phyloP scores from a whole-genome alignment of 2,329 filamentous ascomycete genomes.

The Colletotrichum truncatum region DNA sequence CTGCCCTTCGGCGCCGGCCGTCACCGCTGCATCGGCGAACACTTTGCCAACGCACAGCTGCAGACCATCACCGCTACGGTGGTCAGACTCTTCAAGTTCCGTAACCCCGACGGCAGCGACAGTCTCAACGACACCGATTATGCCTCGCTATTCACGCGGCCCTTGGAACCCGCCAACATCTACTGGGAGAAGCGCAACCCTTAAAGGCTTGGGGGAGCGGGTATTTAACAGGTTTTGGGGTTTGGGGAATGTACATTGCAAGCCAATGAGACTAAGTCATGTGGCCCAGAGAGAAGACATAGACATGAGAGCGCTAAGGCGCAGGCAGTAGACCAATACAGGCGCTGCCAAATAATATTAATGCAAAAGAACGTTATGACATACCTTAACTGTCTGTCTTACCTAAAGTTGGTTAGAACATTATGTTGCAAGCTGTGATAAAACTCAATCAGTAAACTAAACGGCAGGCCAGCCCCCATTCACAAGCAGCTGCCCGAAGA shows the following conservation, averaged over 20 bases:
- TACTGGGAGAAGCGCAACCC: conserved; percentile 76
- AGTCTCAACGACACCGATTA: conserved; percentile 76
- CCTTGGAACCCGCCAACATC: conserved; percentile 75
- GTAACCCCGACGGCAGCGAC: conserved; percentile 76
- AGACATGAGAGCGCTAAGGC: conserved; percentile 25
- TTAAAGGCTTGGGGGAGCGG: background rate
- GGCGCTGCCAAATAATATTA: conserved; percentile 23
- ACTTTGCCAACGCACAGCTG: conserved; percentile 93
- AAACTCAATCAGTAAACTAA: background rate
- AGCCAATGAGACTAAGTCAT: conserved; percentile 20
- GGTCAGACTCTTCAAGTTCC: conserved; percentile 82
- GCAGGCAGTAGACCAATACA: conserved; percentile 2
- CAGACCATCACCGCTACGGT: conserved; percentile 83
- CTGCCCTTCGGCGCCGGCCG: conserved; percentile 93
- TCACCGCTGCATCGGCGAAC: conserved; percentile 95
- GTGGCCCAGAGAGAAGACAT: conserved; percentile 16
- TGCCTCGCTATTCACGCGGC: conserved; percentile 77
- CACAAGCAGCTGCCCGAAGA: background rate
- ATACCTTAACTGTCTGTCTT: background rate
- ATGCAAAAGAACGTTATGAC: conserved; percentile 29
- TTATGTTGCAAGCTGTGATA: background rate
- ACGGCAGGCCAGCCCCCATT: background rate
- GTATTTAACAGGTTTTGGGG: background rate
- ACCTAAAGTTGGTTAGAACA: background rate
- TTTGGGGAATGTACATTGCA: conserved; percentile 17